These are phyloP conservation scores for Acephala macrosclerotiorum DNA, from an alignment of 2,329 filamentous ascomycete genomes.

Conservation along the genomic window DNA sequence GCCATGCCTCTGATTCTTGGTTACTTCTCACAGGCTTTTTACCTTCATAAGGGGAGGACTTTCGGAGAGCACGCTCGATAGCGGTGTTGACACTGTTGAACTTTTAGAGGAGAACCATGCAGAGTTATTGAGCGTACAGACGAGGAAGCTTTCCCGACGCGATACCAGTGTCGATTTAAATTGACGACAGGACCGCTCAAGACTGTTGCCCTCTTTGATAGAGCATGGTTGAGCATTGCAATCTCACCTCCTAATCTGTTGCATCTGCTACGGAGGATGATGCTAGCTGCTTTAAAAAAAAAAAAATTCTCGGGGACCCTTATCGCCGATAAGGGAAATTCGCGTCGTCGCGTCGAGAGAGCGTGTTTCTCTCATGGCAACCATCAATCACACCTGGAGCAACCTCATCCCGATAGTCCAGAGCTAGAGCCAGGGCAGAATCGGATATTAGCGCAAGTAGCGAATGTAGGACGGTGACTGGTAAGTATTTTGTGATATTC, in stretches of 20 bases:
- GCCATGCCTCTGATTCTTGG: not conserved
- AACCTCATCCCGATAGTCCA: not conserved
- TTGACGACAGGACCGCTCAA: constrained; percentile 2
- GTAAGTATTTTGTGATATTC: not conserved
- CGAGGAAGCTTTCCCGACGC: constrained; percentile 55
- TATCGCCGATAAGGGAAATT: not conserved
- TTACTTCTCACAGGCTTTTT: not conserved
- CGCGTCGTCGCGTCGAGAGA: not conserved
- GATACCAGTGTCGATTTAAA: constrained; percentile 23
- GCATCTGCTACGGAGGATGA: not conserved
- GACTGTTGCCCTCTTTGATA: constrained; percentile 14
- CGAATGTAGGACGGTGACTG: not conserved
- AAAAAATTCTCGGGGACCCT: not conserved
- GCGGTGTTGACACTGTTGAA: constrained; percentile 65
- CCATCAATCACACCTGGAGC: not conserved
- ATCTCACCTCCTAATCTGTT: too few relatives aligned
- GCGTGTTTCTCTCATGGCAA: not conserved
- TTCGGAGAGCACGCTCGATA: constrained; percentile 71
- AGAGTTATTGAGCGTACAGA: too few relatives aligned
- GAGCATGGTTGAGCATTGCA: constrained; percentile 36
- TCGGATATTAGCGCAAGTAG: not conserved
- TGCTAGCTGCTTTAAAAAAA: too few relatives aligned
- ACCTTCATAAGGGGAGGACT: constrained; percentile 40
- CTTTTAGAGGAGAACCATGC: too few relatives aligned
- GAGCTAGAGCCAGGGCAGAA: not conserved